Percentiles rank a stretch among this genome's conserved stretches.
Conservation (phyloP, 2,329 filamentous ascomycete genomes). For the Rhinocladiella similis region DNA sequence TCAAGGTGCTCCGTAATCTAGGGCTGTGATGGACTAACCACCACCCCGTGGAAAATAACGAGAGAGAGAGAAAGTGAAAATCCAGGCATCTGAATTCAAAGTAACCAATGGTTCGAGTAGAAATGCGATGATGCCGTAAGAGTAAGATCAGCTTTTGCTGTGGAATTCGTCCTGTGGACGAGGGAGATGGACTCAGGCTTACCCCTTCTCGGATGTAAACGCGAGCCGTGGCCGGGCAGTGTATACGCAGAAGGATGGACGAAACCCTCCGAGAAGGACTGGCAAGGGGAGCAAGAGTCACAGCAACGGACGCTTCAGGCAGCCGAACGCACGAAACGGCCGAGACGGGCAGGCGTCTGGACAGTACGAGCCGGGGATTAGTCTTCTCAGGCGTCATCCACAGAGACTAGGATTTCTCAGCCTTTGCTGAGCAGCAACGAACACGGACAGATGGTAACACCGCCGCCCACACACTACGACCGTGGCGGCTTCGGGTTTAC, state of each 20-base stretch:
- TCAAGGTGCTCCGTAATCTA: no score
- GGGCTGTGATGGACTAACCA: neutral
- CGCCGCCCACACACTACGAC: neutral
- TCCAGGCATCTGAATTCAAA: neutral
- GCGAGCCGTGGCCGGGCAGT: constrained; percentile 1
- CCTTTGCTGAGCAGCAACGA: neutral
- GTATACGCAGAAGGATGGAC: neutral
- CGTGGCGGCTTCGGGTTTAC: neutral
- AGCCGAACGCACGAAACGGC: constrained; percentile 1
- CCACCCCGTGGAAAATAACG: constrained; percentile 4
- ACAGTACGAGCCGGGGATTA: neutral
- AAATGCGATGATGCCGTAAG: constrained; percentile 12
- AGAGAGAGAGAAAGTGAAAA: neutral
- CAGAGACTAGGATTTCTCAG: neutral
- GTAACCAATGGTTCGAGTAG: neutral
- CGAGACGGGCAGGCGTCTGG: neutral
- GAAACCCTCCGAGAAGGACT: neutral
- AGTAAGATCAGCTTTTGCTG: neutral
- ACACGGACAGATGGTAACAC: constrained; percentile 13
- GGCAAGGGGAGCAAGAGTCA: neutral
- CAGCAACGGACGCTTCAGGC: neutral
- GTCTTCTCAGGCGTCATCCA: neutral
- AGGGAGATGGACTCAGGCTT: neutral
- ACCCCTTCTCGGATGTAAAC: constrained; percentile 1
- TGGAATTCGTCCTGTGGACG: neutral